Evolutionary conservation across 164 flowering plant species (phyloP).

Genomic region (Cinnamomum micranthum): DNA sequence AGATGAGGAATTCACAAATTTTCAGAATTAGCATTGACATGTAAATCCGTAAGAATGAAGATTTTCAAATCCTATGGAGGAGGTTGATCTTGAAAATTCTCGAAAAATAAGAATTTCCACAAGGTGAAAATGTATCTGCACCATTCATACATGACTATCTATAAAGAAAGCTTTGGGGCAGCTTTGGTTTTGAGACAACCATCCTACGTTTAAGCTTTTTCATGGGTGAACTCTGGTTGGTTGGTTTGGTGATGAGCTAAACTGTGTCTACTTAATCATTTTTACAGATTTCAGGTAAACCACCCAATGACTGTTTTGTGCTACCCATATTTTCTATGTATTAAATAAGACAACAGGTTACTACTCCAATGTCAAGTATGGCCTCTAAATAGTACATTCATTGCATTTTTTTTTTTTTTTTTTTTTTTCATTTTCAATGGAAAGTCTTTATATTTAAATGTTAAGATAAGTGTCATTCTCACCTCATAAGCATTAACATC

Average conservation of each 20-base stretch:
- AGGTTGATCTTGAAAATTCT: no score
- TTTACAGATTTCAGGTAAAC: neutral
- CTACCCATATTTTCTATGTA: neutral
- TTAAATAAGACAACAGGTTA: neutral
- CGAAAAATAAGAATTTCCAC: no score
- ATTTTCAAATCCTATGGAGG: no score
- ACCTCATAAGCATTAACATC: constrained; percentile 95
- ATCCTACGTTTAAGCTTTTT: neutral
- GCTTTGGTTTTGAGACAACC: neutral
- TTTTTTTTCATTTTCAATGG: neutral
- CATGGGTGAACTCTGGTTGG: neutral
- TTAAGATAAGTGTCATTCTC: constrained; percentile 3
- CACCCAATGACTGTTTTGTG: neutral
- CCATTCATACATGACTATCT: neutral
- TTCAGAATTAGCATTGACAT: no score
- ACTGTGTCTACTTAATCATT: neutral
- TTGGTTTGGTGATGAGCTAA: neutral
- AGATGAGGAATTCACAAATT: no score
- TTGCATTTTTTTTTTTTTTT: no score
- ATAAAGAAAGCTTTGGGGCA: neutral
- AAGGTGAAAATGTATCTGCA: no score
- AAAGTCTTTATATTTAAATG: neutral
- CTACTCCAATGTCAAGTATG: no score
- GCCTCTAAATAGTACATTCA: no score
- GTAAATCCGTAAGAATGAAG: no score